Base-by-base conservation (phyloP, 2,329 filamentous ascomycete species). In the Sporothrix luriei region DNA sequence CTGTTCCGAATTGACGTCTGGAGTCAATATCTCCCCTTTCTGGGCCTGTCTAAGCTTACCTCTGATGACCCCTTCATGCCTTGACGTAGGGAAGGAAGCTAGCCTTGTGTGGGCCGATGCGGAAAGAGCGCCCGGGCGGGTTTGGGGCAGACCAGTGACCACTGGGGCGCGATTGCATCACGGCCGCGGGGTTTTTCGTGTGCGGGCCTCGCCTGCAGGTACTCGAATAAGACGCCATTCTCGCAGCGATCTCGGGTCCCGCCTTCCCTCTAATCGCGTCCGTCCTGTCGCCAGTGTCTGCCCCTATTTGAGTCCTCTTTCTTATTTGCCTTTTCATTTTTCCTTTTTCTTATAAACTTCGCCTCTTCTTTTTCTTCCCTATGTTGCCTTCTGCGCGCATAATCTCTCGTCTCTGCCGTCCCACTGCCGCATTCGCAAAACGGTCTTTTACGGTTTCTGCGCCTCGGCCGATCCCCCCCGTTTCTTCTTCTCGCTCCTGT, bases 351-450 rank as follows among this genome's bases (percentile, higher is more conserved):
- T 62, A 24, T 46, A 62, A 46, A 26, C 3, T 6, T 9, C 11
- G 21, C 38, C 11, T 33, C 19, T 40, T 21, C 19, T 38, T 38
- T 16, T 6, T 13, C 14, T 49, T 40, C 29, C 59, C 10, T 49
- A 72, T 73, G 69, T 68, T 73, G 66, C 65, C 68, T 5, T 68
- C 43, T 65, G 61, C 51, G 43, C 66, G 66, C 24, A 21, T 46
- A 14, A 14, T 52, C 33, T 59, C 66, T 33, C 66, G 52, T 59
- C 40, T 38, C 57, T 52, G 43, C 21, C 57, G 57, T 59, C 66
- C 59, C 14, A 26, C 57, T n/a, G 40, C 33, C 51, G 48, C 61
- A 33, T 33, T 33, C 38, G 21, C 21, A 24, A 55, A 48, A 40
- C 46, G 43, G 26, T 66, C 62, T n/a, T 7, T 66, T 6, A 52